Percentiles rank a stretch among this genome's conserved stretches.
These are phyloP conservation scores for Globisporangium yorkense DNA, from an alignment of 352 stramenopile species.

Conservation along the genomic window DNA sequence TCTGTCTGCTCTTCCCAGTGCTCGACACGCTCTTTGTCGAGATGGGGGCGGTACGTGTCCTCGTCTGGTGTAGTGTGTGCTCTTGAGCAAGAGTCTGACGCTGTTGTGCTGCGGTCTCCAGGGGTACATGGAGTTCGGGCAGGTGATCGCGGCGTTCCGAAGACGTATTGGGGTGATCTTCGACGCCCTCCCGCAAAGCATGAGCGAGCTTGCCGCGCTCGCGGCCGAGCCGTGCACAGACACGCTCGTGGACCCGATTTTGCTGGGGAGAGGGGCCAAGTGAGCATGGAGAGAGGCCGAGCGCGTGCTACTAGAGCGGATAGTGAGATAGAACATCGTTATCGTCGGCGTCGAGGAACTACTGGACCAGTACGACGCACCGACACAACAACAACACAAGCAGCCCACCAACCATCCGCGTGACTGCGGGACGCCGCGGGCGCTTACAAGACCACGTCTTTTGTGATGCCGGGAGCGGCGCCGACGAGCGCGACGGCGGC, in stretches of 20 bases:
- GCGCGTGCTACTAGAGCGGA: neutral
- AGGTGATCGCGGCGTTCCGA: slow-evolving; percentile 69
- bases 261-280: slow-evolving; percentile 9
- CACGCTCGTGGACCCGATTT: slow-evolving; percentile 23
- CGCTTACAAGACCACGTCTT: slow-evolving; percentile 3
- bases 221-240: slow-evolving; percentile 65
- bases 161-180: slow-evolving; percentile 70
- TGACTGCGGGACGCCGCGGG: too few relatives aligned
- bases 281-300: neutral
- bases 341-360: neutral
- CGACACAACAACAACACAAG: neutral
- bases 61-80: neutral
- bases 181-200: slow-evolving; percentile 44
- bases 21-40: slow-evolving; percentile 82
- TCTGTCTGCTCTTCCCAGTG: slow-evolving; percentile 75
- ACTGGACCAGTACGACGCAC: neutral
- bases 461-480: neutral
- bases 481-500: neutral
- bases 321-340: slow-evolving; percentile 2
- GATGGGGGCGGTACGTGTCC: slow-evolving; percentile 71
- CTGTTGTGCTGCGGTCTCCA: slow-evolving; percentile 12
- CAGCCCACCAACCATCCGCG: too few relatives aligned
- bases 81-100: neutral
- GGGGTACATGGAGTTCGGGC: slow-evolving; percentile 88
- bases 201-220: slow-evolving; percentile 57